These are phyloP conservation scores for Termitomyces sp. DNA, from an alignment of 768 basidiomycete genomes.

Conservation along the genomic window DNA sequence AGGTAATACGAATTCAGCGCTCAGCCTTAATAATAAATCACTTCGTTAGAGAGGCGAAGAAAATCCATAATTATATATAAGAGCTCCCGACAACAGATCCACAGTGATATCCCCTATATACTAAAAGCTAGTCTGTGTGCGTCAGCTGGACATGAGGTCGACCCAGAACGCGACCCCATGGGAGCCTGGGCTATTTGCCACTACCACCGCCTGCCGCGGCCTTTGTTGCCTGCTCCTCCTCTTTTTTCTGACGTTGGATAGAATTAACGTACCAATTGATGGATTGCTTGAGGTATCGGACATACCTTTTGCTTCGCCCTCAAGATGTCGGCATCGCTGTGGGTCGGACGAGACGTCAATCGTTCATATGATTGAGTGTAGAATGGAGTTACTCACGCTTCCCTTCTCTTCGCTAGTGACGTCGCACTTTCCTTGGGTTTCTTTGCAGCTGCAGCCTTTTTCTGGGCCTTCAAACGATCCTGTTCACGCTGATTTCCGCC, in stretches of 20 bases:
- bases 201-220: constrained; percentile 22
- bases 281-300: constrained; percentile 6
- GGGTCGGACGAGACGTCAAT: constrained; percentile 22
- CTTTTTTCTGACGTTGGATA: constrained; percentile 44
- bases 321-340: constrained; percentile 73
- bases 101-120: not conserved
- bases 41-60: not conserved
- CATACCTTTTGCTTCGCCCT: constrained; percentile 79
- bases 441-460: constrained; percentile 59
- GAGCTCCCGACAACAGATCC: not conserved
- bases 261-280: constrained; percentile 8
- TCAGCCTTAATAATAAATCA: not conserved
- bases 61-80: not conserved
- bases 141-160: constrained; percentile 10
- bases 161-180: constrained; percentile 15
- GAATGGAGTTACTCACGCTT: constrained; percentile 53
- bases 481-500: constrained; percentile 83
- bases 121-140: not conserved
- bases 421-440: constrained; percentile 72
- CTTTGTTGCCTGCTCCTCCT: constrained; percentile 42
- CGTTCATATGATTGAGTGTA: constrained; percentile 4
- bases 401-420: constrained; percentile 66
- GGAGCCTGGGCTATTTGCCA: constrained; percentile 36
- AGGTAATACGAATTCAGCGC: constrained; percentile 1
- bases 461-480: constrained; percentile 72